Evolutionary conservation across 1,284 basidiomycete genomes (phyloP), one percentile per base, ranked within the genome.

Genomic region (Sutorius eximius): DNA sequence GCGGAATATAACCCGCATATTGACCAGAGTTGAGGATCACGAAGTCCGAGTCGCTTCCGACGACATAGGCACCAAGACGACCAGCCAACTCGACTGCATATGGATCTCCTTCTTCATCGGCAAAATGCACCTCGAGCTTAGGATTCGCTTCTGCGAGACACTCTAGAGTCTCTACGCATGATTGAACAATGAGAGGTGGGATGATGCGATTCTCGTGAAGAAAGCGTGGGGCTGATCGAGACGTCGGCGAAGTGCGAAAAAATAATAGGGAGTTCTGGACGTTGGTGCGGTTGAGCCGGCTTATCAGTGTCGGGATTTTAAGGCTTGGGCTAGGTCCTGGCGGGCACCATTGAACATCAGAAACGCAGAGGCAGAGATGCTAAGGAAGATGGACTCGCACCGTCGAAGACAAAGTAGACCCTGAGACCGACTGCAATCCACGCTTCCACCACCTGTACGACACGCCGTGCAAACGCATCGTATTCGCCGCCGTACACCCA

Each of bases 401-500:
- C 95, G 70, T 98, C 95, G 67, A 97, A 97, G 8, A 97, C 93
- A 65, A 98, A 93, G 53, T 87, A 82, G 1, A 94, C 79, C 55
- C 81, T 77, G 44, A 96, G 72, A 7, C 91, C 91, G 4, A 93
- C 78, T 22, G 73, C 71, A 32, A 88, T 75, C 92, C 91, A 95
- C 1, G 85, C 83, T 52, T 77, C 69, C 10, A 91, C 80, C 16
- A 89, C 77, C 43, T 67, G 71, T 42, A 73, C 72, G 4, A 89
- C 75, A 10, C 85, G 68, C 12, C 70, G 64, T 18, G 76, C 75
- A 62, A 92, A 88, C 34, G 79, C 76, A 3, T 74, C 67, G 64
- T 92, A 92, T 70, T 95, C 91, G 38, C 93, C 93, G 4, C 93
- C 93, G 57, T 90, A 91, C 0, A 90, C 86, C 91, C 91, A 94